These are phyloP conservation scores for Gymnopus androsaceus DNA, from an alignment of 1,284 basidiomycete species.

Conservation along the genomic window DNA sequence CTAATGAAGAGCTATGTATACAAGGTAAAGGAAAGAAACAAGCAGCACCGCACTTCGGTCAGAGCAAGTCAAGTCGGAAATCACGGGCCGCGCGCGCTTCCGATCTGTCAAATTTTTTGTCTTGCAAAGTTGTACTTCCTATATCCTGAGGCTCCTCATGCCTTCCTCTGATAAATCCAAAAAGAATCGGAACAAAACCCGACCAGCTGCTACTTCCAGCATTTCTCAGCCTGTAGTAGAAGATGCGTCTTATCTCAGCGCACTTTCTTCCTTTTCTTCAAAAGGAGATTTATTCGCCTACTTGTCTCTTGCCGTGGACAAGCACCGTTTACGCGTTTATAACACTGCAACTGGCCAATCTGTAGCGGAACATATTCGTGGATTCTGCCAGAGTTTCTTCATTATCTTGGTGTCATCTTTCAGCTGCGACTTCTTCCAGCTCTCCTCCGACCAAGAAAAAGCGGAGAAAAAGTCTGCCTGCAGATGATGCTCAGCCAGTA, in stretches of 20 bases:
- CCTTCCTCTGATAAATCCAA: conserved; percentile 44
- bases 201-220: conserved; percentile 55
- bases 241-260: conserved; percentile 44
- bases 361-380: conserved; percentile 58
- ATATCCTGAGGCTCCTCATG: not conserved
- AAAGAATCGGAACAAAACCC: conserved; percentile 53
- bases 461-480: conserved; percentile 44
- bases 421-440: conserved; percentile 26
- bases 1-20: conserved; percentile 16
- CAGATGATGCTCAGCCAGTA: conserved; percentile 24
- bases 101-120: not conserved
- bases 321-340: conserved; percentile 71
- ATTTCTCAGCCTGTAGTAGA: conserved; percentile 62
- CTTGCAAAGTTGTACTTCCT: not conserved
- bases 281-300: conserved; percentile 63
- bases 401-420: conserved; percentile 52
- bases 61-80: too few relatives aligned
- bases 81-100: too few relatives aligned
- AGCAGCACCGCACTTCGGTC: too few relatives aligned
- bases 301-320: conserved; percentile 71
- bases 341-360: conserved; percentile 57
- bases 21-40: not conserved
- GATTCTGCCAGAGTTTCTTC: conserved; percentile 58
- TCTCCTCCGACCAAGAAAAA: conserved; percentile 45
- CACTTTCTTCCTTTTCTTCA: conserved; percentile 65